A percentile compares a stretch with the other conserved stretches of the same genome.
These are phyloP conservation scores for Blastocystis sp. DNA, from an alignment of 352 stramenopile species.

Conservation along the genomic window DNA sequence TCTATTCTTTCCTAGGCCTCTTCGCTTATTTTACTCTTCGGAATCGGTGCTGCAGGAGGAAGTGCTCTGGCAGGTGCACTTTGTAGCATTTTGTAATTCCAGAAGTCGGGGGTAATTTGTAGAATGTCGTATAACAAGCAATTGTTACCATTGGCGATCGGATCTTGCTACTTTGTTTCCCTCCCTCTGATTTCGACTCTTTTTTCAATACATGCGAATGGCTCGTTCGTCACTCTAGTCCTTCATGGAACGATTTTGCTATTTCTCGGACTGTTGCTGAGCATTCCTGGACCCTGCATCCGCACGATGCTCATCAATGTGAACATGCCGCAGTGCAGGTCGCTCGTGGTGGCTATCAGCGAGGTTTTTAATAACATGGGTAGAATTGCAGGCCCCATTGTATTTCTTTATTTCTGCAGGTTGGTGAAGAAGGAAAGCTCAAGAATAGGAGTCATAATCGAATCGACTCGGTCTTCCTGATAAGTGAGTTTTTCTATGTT, in stretches of 20 bases:
- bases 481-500: slow-evolving; percentile 50
- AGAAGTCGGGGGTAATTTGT: neutral
- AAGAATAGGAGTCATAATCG: neutral
- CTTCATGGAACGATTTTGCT: neutral
- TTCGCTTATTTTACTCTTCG: neutral
- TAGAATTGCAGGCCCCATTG: neutral
- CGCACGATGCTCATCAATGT: slow-evolving; percentile 36
- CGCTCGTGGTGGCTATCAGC: slow-evolving; percentile 12
- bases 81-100: slow-evolving; percentile 20
- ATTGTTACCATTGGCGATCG: neutral
- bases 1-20: neutral
- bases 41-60: neutral
- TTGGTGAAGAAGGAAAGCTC: neutral
- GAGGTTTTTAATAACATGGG: slow-evolving; percentile 55
- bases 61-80: slow-evolving; percentile 3
- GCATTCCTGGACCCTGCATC: slow-evolving; percentile 29
- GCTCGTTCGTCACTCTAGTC: neutral
- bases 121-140: slow-evolving; percentile 23
- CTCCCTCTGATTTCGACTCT: slow-evolving; percentile 38
- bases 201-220: neutral
- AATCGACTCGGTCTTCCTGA: slow-evolving; percentile 10
- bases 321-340: slow-evolving; percentile 32
- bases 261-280: slow-evolving; percentile 22
- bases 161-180: slow-evolving; percentile 29
- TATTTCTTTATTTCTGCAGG: slow-evolving; percentile 35